Base-by-base conservation (phyloP, 768 basidiomycete species). In the Panaeolus cyanescens region DNA sequence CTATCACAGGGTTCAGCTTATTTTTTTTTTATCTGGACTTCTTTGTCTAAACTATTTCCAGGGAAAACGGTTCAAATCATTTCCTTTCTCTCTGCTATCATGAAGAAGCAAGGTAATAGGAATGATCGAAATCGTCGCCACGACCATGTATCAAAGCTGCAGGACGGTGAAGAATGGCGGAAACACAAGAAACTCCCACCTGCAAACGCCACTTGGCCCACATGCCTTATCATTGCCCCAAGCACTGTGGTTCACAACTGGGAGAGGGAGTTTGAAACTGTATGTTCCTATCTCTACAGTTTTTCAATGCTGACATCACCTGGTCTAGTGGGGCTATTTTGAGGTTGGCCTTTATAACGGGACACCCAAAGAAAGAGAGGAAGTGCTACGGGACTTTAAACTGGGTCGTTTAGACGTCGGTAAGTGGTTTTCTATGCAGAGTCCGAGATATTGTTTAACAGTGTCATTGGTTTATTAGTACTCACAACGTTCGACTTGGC, bases 1-100 rank as follows among this genome's bases (percentile, higher is more conserved):
- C 17, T 25, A 10, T 19, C 17, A 30, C 37, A 68, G 67, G 67
- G 67, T 68, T 28, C 40, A 59, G 53, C 17, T 55, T 33, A 50
- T 63, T 59, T 32, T 9, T 8, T 5, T 30, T 63, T 62, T 36
- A 25, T 60, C 19, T 33, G 25, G 55, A 60, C 57, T 30, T 5
- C 9, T 6, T 54, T 54, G 12, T 32, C 36, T 37, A 63, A 62
- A 53, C 58, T 32, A 39, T 20, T 7, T 55, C 59, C 78, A 81
- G 96, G 90, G 2, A 99, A 99, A 83, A 99, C 96, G 0, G 95
- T 98, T 20, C 96, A 99, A 72, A 89, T 95, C 25, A 92, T 95
- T 45, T 83, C 90, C 0, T 92, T 95, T 68, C 81, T 99, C 2
- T 90, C 93, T 0, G 95, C 96, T 0, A 91, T 98, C 60, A 96